Conservation (phyloP, 345 rosid genomes). For the Geranium brycei region DNA sequence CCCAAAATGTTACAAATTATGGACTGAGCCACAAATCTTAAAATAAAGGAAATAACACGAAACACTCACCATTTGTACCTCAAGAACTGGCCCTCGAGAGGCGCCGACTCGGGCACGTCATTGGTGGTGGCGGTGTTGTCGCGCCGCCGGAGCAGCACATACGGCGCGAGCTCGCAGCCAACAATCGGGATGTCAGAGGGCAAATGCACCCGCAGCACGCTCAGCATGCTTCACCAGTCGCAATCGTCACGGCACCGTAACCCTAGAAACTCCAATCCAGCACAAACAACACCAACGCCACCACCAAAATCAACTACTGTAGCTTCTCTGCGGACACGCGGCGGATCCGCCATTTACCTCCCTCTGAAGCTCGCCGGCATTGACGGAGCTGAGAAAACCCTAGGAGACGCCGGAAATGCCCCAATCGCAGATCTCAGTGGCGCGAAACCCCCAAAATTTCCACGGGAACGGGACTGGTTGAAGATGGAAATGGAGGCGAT, state of each 20-base stretch:
- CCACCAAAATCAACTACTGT: too few relatives aligned
- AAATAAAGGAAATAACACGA: not conserved
- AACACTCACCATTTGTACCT: constrained; percentile 75
- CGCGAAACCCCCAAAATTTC: too few relatives aligned
- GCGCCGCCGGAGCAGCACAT: constrained; percentile 68
- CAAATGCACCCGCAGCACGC: constrained; percentile 82
- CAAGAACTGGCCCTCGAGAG: constrained; percentile 72
- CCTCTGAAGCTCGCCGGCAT: too few relatives aligned
- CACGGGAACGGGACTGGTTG: too few relatives aligned
- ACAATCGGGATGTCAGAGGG: constrained; percentile 96
- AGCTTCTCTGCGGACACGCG: too few relatives aligned
- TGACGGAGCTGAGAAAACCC: too few relatives aligned
- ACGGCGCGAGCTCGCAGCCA: constrained; percentile 93
- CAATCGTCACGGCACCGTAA: constrained; percentile 22
- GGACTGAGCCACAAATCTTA: not conserved
- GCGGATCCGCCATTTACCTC: too few relatives aligned
- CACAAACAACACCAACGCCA: not conserved
- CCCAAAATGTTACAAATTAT: not conserved
- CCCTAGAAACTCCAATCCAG: constrained; percentile 14
- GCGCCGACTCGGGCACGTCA: constrained; percentile 75
- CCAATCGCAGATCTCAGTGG: too few relatives aligned
- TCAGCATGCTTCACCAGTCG: constrained; percentile 68
- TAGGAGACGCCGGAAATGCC: too few relatives aligned
- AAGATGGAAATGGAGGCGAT: too few relatives aligned
- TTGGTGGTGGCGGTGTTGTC: constrained; percentile 46